Conservation (phyloP, 805 yeast genomes). For the Candida ortonii region DNA sequence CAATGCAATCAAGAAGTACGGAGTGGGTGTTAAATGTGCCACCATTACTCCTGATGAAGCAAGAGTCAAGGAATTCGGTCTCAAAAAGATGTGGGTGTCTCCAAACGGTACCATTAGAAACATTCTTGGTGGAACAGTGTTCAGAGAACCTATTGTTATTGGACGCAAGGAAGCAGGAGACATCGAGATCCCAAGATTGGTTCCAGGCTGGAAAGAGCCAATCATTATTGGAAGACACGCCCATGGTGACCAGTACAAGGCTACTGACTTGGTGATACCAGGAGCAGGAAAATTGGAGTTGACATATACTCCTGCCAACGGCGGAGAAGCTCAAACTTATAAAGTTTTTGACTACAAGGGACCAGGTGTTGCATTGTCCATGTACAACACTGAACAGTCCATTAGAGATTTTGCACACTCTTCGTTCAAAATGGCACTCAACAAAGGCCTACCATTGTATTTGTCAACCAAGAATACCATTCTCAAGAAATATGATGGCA, state of each 20-base stretch:
- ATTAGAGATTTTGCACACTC: conserved; percentile 77
- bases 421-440: conserved; percentile 71
- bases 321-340: conserved; percentile 44
- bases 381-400: conserved; percentile 81
- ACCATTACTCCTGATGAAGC: conserved; percentile 83
- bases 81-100: conserved; percentile 81
- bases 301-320: conserved; percentile 62
- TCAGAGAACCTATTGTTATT: conserved; percentile 80
- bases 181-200: conserved; percentile 64
- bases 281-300: conserved; percentile 66
- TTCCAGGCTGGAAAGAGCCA: conserved; percentile 80
- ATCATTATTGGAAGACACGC: conserved; percentile 86
- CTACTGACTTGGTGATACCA: conserved; percentile 67
- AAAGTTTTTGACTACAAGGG: conserved; percentile 63
- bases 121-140: conserved; percentile 78
- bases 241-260: conserved; percentile 81
- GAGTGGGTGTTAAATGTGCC: conserved; percentile 83
- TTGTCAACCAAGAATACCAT: conserved; percentile 79
- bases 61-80: conserved; percentile 68
- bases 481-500: conserved; percentile 77
- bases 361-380: conserved; percentile 73
- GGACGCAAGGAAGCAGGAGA: conserved; percentile 26
- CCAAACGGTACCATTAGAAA: conserved; percentile 85
- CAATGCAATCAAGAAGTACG: conserved; percentile 66
- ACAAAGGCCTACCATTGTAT: conserved; percentile 60